Conservation (phyloP, 805 yeast genomes). For the Myxozyma lipomycoides region DNA sequence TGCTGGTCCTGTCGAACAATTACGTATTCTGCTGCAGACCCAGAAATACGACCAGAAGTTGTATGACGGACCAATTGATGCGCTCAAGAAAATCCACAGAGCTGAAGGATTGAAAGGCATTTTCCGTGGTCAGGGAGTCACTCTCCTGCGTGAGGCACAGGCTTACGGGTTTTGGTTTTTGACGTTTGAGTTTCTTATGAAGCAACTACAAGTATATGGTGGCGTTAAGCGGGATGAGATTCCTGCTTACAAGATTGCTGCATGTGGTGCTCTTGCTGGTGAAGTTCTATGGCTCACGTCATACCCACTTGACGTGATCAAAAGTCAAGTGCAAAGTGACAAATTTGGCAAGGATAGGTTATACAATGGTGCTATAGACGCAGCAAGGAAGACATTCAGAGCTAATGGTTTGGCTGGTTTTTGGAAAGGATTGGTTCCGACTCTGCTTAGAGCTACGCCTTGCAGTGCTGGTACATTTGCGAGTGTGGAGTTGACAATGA, state of each 20-base stretch:
- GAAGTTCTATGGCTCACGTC: conserved; percentile 41
- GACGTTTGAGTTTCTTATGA: conserved; percentile 56
- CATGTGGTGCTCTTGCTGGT: conserved; percentile 88
- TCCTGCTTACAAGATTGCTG: conserved; percentile 82
- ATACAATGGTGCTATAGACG: conserved; percentile 57
- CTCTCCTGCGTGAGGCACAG: conserved; percentile 76
- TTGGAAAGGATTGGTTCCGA: conserved; percentile 86
- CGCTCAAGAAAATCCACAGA: conserved; percentile 54
- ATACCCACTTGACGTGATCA: conserved; percentile 80
- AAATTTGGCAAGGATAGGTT: conserved; percentile 56
- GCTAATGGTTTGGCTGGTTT: conserved; percentile 72
- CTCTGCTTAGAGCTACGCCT: conserved; percentile 93
- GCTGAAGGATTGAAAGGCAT: conserved; percentile 58
- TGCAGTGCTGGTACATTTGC: conserved; percentile 97
- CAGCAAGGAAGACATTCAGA: conserved; percentile 50
- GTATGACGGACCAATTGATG: conserved; percentile 68
- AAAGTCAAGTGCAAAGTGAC: conserved; percentile 82
- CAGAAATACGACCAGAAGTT: conserved; percentile 54
- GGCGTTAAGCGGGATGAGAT: conserved; percentile 58
- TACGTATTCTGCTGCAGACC: conserved; percentile 89
- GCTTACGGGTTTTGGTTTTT: conserved; percentile 75
- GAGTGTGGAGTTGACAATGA: conserved; percentile 86
- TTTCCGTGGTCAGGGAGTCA: conserved; percentile 79
- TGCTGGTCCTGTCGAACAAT: conserved; percentile 92
- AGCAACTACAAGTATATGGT: conserved; percentile 26